phyloP scores from a whole-genome alignment of 2,329 filamentous ascomycete genomes.

The Xylariaceae sp. region DNA sequence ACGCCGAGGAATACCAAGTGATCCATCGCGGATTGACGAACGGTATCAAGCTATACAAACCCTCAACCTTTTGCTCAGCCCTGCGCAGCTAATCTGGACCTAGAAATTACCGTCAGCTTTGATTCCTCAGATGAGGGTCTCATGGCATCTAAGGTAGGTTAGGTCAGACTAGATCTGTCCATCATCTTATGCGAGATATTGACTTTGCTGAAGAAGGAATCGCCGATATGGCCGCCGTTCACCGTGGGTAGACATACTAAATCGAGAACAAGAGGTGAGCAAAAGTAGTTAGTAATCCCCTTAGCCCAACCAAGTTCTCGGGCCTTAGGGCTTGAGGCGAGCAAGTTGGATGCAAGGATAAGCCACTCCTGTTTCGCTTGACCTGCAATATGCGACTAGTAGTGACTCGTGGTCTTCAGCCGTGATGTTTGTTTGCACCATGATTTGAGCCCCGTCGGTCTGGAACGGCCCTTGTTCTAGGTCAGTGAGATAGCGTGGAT shows the following conservation, averaged over 20 bases:
- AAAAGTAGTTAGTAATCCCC: constrained; percentile 10
- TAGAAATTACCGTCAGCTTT: constrained; percentile 13
- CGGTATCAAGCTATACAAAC: constrained; percentile 8
- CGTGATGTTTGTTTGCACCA: too few relatives aligned
- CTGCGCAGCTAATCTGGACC: constrained; percentile 10
- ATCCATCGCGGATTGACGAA: too few relatives aligned
- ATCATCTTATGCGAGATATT: too few relatives aligned
- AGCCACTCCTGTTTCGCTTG: not conserved
- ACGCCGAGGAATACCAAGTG: too few relatives aligned
- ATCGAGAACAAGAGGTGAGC: constrained; percentile 20
- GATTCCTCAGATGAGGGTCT: not conserved
- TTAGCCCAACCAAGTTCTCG: constrained; percentile 28
- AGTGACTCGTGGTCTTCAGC: too few relatives aligned
- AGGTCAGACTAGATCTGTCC: too few relatives aligned
- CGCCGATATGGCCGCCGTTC: too few relatives aligned
- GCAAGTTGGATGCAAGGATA: not conserved
- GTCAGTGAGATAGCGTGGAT: not conserved
- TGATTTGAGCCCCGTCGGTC: constrained; percentile 11
- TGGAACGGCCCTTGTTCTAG: not conserved
- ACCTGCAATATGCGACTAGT: not conserved
- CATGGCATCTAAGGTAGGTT: not conserved
- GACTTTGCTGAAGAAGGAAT: too few relatives aligned
- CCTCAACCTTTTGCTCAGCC: not conserved
- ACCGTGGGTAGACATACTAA: too few relatives aligned
- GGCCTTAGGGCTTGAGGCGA: constrained; percentile 12